Evolutionary conservation across 2,329 filamentous ascomycete genomes (phyloP).

Genomic region (Ascochyta lentis): DNA sequence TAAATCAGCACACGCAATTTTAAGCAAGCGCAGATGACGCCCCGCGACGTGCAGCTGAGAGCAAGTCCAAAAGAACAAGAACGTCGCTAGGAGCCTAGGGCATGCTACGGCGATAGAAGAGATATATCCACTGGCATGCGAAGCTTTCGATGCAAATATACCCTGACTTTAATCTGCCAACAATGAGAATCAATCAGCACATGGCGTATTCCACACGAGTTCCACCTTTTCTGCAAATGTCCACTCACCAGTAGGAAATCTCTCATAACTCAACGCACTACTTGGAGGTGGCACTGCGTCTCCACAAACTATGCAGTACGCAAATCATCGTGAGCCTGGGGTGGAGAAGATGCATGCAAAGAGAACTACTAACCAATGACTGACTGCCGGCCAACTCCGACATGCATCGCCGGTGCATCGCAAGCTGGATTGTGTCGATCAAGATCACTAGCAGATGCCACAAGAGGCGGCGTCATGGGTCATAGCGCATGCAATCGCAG

Average conservation of each 20-base stretch:
- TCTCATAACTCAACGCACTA: background rate
- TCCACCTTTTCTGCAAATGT: background rate
- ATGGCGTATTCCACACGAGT: background rate
- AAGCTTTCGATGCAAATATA: background rate
- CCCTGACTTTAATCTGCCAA: background rate
- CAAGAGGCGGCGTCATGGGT: background rate
- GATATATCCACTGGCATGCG: background rate
- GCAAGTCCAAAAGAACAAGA: background rate
- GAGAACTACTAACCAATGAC: slow-evolving; percentile 1
- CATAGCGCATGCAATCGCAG: slow-evolving; percentile 1
- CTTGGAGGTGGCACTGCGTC: background rate
- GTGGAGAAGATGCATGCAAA: slow-evolving; percentile 10
- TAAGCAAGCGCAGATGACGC: background rate
- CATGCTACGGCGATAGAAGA: background rate
- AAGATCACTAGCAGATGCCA: slow-evolving; percentile 1
- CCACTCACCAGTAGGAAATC: background rate
- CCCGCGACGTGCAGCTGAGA: background rate
- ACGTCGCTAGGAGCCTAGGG: background rate
- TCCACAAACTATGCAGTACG: background rate
- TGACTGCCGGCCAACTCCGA: slow-evolving; percentile 6
- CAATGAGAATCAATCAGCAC: background rate
- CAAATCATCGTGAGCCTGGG: background rate
- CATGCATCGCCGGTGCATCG: slow-evolving; percentile 11
- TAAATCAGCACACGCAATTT: background rate
- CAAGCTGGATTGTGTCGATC: slow-evolving; percentile 10